Evolutionary conservation across 768 basidiomycete species (phyloP).

Genomic region (Clavulina sp.): DNA sequence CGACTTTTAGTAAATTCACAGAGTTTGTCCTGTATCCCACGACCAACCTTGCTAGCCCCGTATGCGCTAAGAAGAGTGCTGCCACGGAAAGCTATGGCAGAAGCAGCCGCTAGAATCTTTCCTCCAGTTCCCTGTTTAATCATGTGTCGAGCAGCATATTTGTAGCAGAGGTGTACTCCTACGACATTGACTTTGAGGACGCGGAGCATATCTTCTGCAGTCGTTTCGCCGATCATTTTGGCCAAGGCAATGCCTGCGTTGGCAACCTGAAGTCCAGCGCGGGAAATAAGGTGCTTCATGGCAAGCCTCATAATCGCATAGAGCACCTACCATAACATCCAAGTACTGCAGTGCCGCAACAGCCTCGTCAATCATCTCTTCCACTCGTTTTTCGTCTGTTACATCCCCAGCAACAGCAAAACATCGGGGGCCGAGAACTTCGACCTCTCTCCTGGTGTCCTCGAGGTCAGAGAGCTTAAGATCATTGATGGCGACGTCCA

Average conservation of each 20-base stretch:
- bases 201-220: constrained; percentile 18
- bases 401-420: background rate
- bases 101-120: constrained; percentile 35
- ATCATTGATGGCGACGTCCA: background rate
- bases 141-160: constrained; percentile 47
- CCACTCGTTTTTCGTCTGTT: background rate
- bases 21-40: background rate
- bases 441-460: background rate
- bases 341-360: background rate
- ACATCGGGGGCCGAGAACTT: background rate
- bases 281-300: background rate
- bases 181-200: constrained; percentile 33
- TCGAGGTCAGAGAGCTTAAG: background rate
- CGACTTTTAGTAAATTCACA: constrained; percentile 6
- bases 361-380: background rate
- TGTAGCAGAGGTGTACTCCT: constrained; percentile 44
- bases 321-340: background rate
- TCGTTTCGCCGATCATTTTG: constrained; percentile 36
- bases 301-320: background rate
- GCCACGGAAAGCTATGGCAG: background rate
- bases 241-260: background rate
- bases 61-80: background rate
- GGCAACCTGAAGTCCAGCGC: background rate
- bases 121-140: constrained; percentile 34
- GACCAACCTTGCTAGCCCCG: background rate